Evolutionary conservation across 768 basidiomycete species (phyloP).

Genomic region (Rhodotorula kratochvilovae): DNA sequence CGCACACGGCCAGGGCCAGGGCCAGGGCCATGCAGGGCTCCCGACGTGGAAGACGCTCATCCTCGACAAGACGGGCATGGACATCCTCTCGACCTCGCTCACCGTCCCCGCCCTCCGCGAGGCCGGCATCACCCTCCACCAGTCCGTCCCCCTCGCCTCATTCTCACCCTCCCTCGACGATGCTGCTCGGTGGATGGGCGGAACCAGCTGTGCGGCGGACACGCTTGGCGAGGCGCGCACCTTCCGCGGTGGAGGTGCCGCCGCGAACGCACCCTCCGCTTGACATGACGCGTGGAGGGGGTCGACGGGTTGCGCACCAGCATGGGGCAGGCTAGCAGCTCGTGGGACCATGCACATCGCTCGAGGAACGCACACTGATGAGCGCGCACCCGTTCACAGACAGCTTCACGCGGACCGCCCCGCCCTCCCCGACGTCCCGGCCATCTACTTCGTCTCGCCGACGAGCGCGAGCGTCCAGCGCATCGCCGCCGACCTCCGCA

Average conservation of each 20-base stretch:
- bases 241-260: too few species aligned
- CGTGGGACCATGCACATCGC: not conserved
- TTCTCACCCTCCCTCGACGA: not conserved
- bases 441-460: conserved; percentile 92
- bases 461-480: conserved; percentile 77
- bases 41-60: conserved; percentile 96
- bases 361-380: not conserved
- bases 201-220: too few species aligned
- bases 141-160: conserved; percentile 75
- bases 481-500: conserved; percentile 77
- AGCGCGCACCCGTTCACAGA: conserved; percentile 50
- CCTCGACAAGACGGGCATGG: conserved; percentile 90
- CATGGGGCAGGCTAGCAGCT: too few species aligned
- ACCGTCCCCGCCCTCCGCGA: conserved; percentile 95
- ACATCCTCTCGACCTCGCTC: conserved; percentile 88
- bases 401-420: conserved; percentile 87
- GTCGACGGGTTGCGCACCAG: too few species aligned
- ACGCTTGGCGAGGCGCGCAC: too few species aligned
- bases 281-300: too few species aligned
- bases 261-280: too few species aligned
- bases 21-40: conserved; percentile 44
- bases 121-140: conserved; percentile 93
- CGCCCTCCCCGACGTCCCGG: conserved; percentile 87
- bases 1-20: not conserved
- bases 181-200: too few species aligned